phyloP scores from a whole-genome alignment of 768 basidiomycete species.

The Leccinum barrowsii region DNA sequence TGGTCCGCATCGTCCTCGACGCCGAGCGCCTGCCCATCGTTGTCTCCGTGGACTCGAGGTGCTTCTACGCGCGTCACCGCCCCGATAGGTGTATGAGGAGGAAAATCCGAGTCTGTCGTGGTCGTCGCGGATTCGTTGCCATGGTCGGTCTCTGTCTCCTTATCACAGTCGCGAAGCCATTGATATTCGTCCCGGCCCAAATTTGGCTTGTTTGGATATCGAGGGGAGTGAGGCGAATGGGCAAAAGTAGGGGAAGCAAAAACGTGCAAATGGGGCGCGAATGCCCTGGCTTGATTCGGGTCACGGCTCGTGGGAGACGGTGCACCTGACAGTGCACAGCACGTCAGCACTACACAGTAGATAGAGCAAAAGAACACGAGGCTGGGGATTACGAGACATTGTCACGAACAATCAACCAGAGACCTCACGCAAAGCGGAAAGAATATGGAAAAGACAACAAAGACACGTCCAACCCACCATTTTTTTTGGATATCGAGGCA shows the following conservation, averaged over 20 bases:
- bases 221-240: not conserved
- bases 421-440: not conserved
- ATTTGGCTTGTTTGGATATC: not conserved
- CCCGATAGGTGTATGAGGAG: conserved; percentile 25
- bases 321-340: conserved; percentile 10
- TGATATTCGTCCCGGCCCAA: conserved; percentile 4
- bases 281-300: conserved; percentile 4
- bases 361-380: not conserved
- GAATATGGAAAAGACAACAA: not conserved
- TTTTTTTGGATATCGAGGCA: conserved; percentile 1
- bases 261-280: conserved; percentile 2
- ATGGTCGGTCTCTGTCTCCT: conserved; percentile 23
- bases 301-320: conserved; percentile 12
- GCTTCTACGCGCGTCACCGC: conserved; percentile 3
- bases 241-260: conserved; percentile 1
- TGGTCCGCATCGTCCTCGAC: too few species aligned
- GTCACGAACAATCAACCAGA: conserved; percentile 1
- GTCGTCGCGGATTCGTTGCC: conserved; percentile 29
- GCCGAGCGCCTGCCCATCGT: not conserved
- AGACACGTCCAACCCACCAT: conserved; percentile 17
- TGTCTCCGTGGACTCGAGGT: conserved; percentile 12
- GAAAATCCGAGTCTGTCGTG: conserved; percentile 27
- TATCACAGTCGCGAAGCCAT: conserved; percentile 16
- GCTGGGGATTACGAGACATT: not conserved
- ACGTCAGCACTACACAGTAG: conserved; percentile 8